Evolutionary conservation across 805 yeast species (phyloP).

Genomic region (Cyberlindnera meyerae): DNA sequence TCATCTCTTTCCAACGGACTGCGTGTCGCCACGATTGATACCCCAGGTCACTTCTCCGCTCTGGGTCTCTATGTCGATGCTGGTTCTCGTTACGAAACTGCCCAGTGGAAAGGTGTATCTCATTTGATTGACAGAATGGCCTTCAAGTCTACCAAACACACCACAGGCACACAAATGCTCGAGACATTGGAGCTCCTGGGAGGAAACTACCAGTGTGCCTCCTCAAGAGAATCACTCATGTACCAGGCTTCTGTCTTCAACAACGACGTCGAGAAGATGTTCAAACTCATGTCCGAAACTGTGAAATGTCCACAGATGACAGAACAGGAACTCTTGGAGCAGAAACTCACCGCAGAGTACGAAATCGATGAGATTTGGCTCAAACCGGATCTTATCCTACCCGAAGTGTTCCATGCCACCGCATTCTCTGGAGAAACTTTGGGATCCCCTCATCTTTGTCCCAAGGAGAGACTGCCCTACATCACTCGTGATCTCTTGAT

Average conservation of each 20-base stretch:
- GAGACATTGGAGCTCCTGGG: conserved; percentile 75
- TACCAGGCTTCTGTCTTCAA: conserved; percentile 95
- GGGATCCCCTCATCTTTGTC: conserved; percentile 84
- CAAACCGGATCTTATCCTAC: conserved; percentile 80
- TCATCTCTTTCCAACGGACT: conserved; percentile 68
- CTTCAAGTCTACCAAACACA: conserved; percentile 61
- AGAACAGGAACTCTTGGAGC: conserved; percentile 68
- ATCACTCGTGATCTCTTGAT: conserved; percentile 50
- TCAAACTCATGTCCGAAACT: conserved; percentile 70
- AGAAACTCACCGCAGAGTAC: conserved; percentile 66
- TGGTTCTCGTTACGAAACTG: conserved; percentile 80
- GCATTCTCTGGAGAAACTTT: conserved; percentile 71
- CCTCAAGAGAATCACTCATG: conserved; percentile 85
- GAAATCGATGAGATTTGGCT: conserved; percentile 79
- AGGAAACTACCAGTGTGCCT: conserved; percentile 90
- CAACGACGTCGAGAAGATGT: conserved; percentile 75
- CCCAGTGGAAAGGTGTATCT: conserved; percentile 60
- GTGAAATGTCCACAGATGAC: conserved; percentile 65
- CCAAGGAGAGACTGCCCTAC: conserved; percentile 55
- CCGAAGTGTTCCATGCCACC: conserved; percentile 83
- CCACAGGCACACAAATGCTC: conserved; percentile 64
- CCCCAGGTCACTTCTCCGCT: conserved; percentile 89
- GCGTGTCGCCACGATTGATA: conserved; percentile 74
- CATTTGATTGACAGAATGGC: conserved; percentile 86
- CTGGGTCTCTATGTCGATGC: conserved; percentile 86